Evolutionary conservation across 306 rosid genomes (phyloP), one percentile per base, ranked within the genome.

Genomic region (Clitoria ternatea): DNA sequence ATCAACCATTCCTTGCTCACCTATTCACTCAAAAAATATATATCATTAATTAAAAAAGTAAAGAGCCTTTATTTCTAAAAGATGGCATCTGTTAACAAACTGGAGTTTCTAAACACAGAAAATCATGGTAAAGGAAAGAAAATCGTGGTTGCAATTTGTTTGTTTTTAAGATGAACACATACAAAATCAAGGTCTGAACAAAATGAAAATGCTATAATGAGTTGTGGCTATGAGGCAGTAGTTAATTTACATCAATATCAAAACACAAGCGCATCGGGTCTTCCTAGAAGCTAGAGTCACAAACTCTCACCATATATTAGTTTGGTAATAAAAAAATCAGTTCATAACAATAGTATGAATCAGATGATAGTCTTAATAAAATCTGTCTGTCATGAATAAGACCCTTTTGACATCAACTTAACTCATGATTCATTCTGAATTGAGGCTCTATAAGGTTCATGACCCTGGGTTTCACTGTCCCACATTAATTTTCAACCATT

Each of bases 1-100:
- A 57, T 95, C 99, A 75, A 95, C 86, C 90, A 89, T 83, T 81
- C 99, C 99, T 83, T 95, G 96, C 85, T 95, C 99, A 69, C 99
- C 99, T 95, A 85, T 69, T 78, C 72, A 79, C 69, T 79, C 66
- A 82, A 80, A 73, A 53, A 70, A 43, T 50, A 47, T 20, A 73
- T 26, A 50, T 70, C 26, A 59, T 70, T 26, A 70, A 53, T 35
- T 29, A 47, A 3, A 8, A 8, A 72, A 20, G 12, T 22, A 13
- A 20, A 59, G 36, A 36, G 27, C 0, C 0, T 17, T 74, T 39
- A n/a, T n/a, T 24, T 44, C 55, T 19, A 7, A 30, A 36, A 22
- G 27, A 22, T 73, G 39, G 26, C 12, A 22, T 44, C 8, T 30
- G 6, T 33, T 71, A 27, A 48, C 24, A 70, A 60, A 44, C 65